These are phyloP conservation scores for Phyllosticta capitalensis DNA, from an alignment of 2,329 filamentous ascomycete species.

Conservation along the genomic window DNA sequence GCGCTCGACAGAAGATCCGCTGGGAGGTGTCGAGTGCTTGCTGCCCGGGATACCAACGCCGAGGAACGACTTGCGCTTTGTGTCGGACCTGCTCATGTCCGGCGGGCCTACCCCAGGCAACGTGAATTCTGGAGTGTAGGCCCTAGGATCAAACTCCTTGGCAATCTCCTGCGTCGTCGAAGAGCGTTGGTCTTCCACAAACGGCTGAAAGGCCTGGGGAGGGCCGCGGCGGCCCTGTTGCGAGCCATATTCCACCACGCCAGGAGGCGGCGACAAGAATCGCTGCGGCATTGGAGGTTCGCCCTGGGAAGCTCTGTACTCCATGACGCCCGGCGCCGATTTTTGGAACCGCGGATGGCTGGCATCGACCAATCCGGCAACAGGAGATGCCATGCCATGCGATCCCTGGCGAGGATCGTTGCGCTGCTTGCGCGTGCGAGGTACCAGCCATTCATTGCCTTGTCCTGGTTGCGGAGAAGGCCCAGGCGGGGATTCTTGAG, in stretches of 20 bases:
- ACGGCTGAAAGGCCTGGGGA: neutral
- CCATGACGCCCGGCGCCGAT: neutral
- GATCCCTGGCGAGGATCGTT: neutral
- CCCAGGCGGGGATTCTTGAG: neutral
- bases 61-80: constrained; percentile 12
- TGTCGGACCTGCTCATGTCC: neutral
- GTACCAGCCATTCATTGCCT: neutral
- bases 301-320: neutral
- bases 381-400: neutral
- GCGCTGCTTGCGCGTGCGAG: neutral
- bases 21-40: neutral
- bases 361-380: neutral
- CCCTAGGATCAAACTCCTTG: constrained; percentile 22
- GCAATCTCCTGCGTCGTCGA: constrained; percentile 1
- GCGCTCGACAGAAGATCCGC: constrained; percentile 15
- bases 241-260: neutral
- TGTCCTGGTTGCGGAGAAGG: neutral
- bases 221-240: neutral
- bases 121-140: constrained; percentile 33
- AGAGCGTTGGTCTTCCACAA: neutral
- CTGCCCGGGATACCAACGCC: constrained; percentile 38
- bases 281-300: neutral
- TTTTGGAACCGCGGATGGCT: neutral
- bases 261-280: neutral
- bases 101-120: constrained; percentile 28